Percentiles rank a stretch among this genome's conserved stretches.
Conservation (phyloP, 2,329 filamentous ascomycete genomes). For the Trichoderma sp. region DNA sequence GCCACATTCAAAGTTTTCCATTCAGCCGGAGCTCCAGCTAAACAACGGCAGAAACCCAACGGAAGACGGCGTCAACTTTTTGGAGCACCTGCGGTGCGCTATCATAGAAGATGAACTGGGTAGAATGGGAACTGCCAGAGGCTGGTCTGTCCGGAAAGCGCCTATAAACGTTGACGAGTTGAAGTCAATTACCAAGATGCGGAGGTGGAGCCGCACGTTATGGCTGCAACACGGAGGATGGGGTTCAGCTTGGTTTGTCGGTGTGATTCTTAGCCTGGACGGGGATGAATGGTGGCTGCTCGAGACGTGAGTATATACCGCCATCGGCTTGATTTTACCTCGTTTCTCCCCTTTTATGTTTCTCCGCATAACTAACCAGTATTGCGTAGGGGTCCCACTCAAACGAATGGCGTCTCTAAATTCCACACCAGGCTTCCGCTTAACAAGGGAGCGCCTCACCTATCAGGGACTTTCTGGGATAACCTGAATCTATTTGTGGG, state of each 20-base stretch:
- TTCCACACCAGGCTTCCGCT: constrained; percentile 43
- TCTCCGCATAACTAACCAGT: constrained; percentile 22
- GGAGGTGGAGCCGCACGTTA: constrained; percentile 59
- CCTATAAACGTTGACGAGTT: constrained; percentile 53
- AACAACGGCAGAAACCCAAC: constrained; percentile 58
- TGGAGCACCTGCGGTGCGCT: constrained; percentile 62
- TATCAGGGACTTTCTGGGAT: constrained; percentile 51
- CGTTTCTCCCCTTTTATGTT: background rate
- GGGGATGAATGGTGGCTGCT: constrained; percentile 80
- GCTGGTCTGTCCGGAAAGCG: constrained; percentile 56
- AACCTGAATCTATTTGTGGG: constrained; percentile 50
- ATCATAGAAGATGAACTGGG: constrained; percentile 60
- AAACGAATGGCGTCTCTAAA: constrained; percentile 27
- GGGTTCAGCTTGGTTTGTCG: constrained; percentile 68
- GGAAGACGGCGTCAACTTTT: constrained; percentile 52
- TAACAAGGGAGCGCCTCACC: constrained; percentile 41
- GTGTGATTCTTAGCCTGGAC: constrained; percentile 64
- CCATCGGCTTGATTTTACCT: background rate
- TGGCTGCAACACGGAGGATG: constrained; percentile 73
- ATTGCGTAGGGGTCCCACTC: constrained; percentile 27
- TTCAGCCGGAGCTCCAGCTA: constrained; percentile 60
- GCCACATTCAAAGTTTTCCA: constrained; percentile 56
- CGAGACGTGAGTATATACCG: constrained; percentile 48
- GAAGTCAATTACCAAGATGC: constrained; percentile 59
- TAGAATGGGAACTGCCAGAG: constrained; percentile 57